Evolutionary conservation across 495 filamentous ascomycete species (phyloP), one percentile per base, ranked within the genome.

Genomic region (Hypoxylon lienhwacheense): DNA sequence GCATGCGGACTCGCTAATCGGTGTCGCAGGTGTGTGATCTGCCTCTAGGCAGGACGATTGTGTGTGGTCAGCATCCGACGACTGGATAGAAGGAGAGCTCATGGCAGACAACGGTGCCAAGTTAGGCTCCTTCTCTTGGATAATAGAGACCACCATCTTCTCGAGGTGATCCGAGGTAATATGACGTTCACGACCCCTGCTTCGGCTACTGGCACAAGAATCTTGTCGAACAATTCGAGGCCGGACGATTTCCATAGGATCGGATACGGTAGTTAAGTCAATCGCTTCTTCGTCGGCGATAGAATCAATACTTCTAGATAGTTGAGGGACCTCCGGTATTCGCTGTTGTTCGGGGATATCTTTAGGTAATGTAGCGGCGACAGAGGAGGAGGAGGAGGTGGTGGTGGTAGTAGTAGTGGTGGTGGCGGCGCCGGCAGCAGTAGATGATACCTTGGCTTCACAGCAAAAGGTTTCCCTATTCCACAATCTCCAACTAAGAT

Each of bases 381-480:
- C 51, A n/a, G n/a, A n/a, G n/a, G n/a, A n/a, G n/a, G n/a, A n/a
- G n/a, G n/a, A n/a, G n/a, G n/a, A n/a, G n/a, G n/a, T n/a, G 20
- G 37, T 41, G 5, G 37, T 20, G 6, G 37, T 26, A 26, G 24
- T 26, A 26, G 24, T 26, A 26, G 24, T 12, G 6, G 37, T 7
- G 17, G 37, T 20, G 6, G 37, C 8, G 8, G 24, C 8, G 8
- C 5, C 8, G 8, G 24, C 7, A 3, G 37, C 11, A 15, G 53
- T 17, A 59, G 74, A 67, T 53, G 68, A 62, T 61, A 47, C 66
- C 17, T 61, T 55, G 6, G 65, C 72, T 53, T 91, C 89, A 70
- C 91, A 95, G 73, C 93, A 97, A 59, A 99, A 93, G 6, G 91
- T 96, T 67, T 97, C 95, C 41, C 90, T 83, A 56, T 88, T 95